phyloP scores from a whole-genome alignment of 2,329 filamentous ascomycete species.

The Cercospora sp. region DNA sequence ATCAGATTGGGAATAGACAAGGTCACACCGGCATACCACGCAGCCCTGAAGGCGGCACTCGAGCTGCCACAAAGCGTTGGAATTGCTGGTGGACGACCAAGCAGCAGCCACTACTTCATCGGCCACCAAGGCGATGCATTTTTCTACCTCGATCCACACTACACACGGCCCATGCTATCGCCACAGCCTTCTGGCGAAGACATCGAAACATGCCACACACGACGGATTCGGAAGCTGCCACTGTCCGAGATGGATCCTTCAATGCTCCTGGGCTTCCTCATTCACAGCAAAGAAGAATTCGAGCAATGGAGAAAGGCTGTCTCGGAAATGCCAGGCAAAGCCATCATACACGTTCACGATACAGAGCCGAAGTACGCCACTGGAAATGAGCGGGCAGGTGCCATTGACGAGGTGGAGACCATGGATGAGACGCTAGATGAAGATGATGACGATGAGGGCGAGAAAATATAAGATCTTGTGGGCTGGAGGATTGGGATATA shows the following conservation, averaged over 20 bases:
- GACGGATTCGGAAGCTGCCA: conserved; percentile 77
- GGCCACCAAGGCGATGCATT: conserved; percentile 73
- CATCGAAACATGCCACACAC: conserved; percentile 80
- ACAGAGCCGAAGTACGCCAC: conserved; percentile 59
- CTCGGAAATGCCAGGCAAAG: conserved; percentile 63
- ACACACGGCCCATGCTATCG: conserved; percentile 73
- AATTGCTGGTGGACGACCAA: conserved; percentile 91
- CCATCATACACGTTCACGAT: conserved; percentile 81
- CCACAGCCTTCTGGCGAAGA: conserved; percentile 64
- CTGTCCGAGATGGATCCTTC: conserved; percentile 95
- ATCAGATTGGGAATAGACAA: conserved; percentile 91
- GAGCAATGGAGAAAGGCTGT: conserved; percentile 68
- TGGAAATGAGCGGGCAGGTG: conserved; percentile 64
- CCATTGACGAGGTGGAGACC: conserved; percentile 86
- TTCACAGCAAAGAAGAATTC: conserved; percentile 82
- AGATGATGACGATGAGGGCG: conserved; percentile 24
- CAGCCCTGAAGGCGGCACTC: conserved; percentile 80
- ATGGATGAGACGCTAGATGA: conserved; percentile 63
- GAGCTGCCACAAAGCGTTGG: conserved; percentile 92
- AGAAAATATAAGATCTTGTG: conserved; percentile 2
- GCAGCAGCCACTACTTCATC: conserved; percentile 80
- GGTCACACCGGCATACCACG: conserved; percentile 92
- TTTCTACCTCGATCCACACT: conserved; percentile 95
- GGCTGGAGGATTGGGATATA: not conserved
- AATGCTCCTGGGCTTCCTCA: conserved; percentile 93